Base-by-base conservation (phyloP, 2,329 filamentous ascomycete species). In the Sclerotinia trifoliorum region DNA sequence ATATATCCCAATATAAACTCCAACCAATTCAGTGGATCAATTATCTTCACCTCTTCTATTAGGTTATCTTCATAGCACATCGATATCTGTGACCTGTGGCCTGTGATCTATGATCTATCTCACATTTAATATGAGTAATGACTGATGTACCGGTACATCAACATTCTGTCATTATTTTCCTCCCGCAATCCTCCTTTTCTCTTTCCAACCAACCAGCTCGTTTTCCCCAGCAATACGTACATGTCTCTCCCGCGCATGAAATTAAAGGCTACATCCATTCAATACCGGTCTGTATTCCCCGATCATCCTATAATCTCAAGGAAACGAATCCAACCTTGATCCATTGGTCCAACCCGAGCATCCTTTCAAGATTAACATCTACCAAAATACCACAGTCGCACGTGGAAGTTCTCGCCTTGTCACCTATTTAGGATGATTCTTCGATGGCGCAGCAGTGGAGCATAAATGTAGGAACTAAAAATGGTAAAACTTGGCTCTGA, bases 271-370 rank as follows among this genome's bases (percentile, higher is more conserved):
- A 48, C 63, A 65, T 58, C 63, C 63, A 65, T 65, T 15, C 54
- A 65, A 65, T 65, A 56, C 60, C 60, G 46, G 21, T 62, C 29
- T 62, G 60, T 58, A 58, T 57, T 35, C 39, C 48, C 63, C 63
- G 54, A 35, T 32, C 44, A 35, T 58, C 63, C 17, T 24, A 48
- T 26, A 44, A 26, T 21, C 52, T 24, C 39, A 24, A 57, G 51
- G 51, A 65, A 58, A 35, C 24, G 49, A 55, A 65, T 52, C 62
- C 49, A 35, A 51, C 29, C 44, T 10, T 24, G 29, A 62, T 62
- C 58, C 58, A 39, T 62, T 48, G 0, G 58, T 51, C 29, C 46
- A 49, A 35, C 46, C 39, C 42, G 48, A 65, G 35, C 26, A 57
- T 35, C 21, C 63, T 15, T 24, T 51, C 60, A n/a, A 58, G 63